Base-by-base conservation (phyloP, 768 basidiomycete species). In the Lactarius quietus region DNA sequence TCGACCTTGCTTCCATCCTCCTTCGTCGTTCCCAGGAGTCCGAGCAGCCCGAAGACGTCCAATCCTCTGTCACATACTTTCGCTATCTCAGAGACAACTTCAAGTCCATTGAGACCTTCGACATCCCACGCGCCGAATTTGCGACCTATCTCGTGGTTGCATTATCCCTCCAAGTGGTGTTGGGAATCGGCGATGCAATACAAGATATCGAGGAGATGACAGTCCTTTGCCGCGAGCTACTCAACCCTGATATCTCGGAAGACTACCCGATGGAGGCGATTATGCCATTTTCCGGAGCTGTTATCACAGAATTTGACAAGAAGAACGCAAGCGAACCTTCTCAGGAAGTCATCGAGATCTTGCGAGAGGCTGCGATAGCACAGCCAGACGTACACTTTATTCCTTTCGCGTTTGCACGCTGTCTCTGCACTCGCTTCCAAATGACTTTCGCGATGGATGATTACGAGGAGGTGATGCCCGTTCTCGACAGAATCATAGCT, bases 161-260 rank as follows among this genome's bases (percentile, higher is more conserved):
- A n/a, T 28, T 59, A 14, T 6, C 28, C 12, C 8, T 18, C 7
- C 41, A 59, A 20, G 58, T 45, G 58, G 39, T 23, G 14, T 59
- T 31, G 43, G 28, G n/a, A 1, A 43, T 43, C 28, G 43, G 29
- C 20, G 31, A 59, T n/a, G 31, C 43, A 15, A 59, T 43, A 7
- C 18, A 35, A 14, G 31, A 45, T 59, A 45, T 59, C n/a, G 20
- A 43, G 31, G 41, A 45, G 43, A 59, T 59, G 43, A 8, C 43
- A n/a, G 15, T 23, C 29, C 58, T 59, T n/a, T 59, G 58, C 15
- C 43, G 29, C 20, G 58, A 59, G 45, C 41, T 59, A 15, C 29
- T 59, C 35, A 15, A 7, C 57, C 51, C 26, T 36, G 39, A 60
- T 38, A 28, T 28, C 45, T 45, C 26, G 29, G 36, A 38, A 59